Evolutionary conservation across 192 early-diverging fungal species (phyloP), one percentile per base, ranked within the genome.

Genomic region (Mortierella claussenii): DNA sequence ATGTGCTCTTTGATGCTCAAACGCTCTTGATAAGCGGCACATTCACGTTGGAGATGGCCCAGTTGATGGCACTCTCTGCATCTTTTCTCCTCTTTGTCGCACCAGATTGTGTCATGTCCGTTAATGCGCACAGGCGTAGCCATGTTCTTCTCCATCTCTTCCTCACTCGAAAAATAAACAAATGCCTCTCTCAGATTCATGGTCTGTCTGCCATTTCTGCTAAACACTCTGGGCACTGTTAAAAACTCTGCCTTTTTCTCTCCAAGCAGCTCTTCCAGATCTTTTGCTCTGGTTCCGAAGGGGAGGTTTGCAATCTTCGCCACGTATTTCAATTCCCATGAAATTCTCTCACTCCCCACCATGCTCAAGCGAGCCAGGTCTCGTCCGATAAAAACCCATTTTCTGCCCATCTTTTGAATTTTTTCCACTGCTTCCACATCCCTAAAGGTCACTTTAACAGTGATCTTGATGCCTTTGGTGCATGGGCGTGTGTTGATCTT

Each of bases 111-210:
- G 3, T 56, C 36, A 21, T 40, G 32, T 23, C 36, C 54, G 23
- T 24, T 20, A 23, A 56, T 12, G 18, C 54, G 6, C 20, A 56
- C 34, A 20, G 33, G 33, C 9, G 17, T 37, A 26, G 18, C 33
- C 36, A 37, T 56, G 18, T 10, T 20, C 1, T 15, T 23, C 24
- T 56, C 36, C 36, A 37, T 56, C 18, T 33, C 54, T 15, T 23
- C 36, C 37, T 56, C 33, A 23, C 15, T 23, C 4, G 54, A 37
- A 30, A 56, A 56, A 37, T 56, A 56, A 23, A 56, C 54, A 24
- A 21, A 56, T 40, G 54, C 54, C 34, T 56, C 54, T 37, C 54
- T 24, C 21, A 40, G 57, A 31, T 46, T 26, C n/a, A 31, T 27
- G n/a, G n/a, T n/a, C n/a, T n/a, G n/a, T n/a, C n/a, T n/a, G n/a